Evolutionary conservation across 169 alveolate species (phyloP).

Genomic region (Eimeria zaria): DNA sequence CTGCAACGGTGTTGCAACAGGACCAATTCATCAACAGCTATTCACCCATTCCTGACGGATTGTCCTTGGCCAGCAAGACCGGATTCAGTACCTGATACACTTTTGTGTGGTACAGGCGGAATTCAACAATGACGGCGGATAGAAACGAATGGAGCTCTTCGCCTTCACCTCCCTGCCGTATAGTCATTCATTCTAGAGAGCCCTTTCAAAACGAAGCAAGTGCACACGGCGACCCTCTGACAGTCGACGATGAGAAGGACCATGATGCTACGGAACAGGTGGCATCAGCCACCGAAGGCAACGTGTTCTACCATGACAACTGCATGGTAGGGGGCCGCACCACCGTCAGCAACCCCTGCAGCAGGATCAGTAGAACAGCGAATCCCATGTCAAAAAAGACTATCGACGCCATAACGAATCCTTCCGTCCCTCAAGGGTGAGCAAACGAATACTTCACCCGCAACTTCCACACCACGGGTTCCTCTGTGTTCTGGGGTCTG

Average conservation of each 20-base stretch:
- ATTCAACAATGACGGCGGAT: not conserved
- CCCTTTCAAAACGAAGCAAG: not conserved
- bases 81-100: not conserved
- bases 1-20: not conserved
- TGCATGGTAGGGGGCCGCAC: slow-evolving; percentile 14
- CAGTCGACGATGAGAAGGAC: not conserved
- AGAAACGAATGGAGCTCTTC: not conserved
- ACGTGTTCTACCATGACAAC: not conserved
- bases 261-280: not conserved
- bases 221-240: not conserved
- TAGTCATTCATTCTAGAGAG: slow-evolving; percentile 20
- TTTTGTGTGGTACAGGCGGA: not conserved
- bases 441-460: not conserved
- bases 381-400: not conserved
- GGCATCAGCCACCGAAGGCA: not conserved
- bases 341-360: slow-evolving; percentile 14
- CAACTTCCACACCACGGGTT: not conserved
- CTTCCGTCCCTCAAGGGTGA: slow-evolving; percentile 60
- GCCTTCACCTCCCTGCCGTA: slow-evolving; percentile 41
- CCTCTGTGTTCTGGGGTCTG: not conserved
- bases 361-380: not conserved
- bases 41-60: not conserved
- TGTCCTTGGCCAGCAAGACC: not conserved
- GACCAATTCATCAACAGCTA: not conserved
- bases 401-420: not conserved